Base-by-base conservation (phyloP, 306 rosid species). In the Rosa persica region DNA sequence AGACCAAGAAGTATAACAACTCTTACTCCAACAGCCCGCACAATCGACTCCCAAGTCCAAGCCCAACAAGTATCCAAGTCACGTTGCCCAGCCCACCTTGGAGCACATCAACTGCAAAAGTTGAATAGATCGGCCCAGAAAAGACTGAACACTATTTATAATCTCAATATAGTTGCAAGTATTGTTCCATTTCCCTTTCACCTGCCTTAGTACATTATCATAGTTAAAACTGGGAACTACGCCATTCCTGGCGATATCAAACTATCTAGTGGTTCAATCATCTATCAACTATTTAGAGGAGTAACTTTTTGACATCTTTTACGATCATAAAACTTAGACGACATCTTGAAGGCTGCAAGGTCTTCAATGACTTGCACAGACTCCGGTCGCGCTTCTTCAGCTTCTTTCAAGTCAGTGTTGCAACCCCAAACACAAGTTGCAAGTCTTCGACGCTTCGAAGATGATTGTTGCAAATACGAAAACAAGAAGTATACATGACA, bases 391-490 rank as follows among this genome's bases (percentile, higher is more conserved):
- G 83, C 76, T 80, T 88, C 95, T 81, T 82, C 85, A 52, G 82
- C 76, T 81, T 89, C 95, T 81, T 82, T 86, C 82, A 78, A 3
- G 78, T 92, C 70, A 15, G 95, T 81, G 86, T 87, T 86, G 89
- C 97, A 89, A 83, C 98, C 98, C 98, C 98, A 94, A 58, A 92
- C 85, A 51, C 97, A 87, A 71, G 91, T 78, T 0, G 88, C 83
- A 2, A 94, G 93, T 58, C 92, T 83, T 49, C 98, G 83, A 79
- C 97, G 89, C 67, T 83, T 89, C 1, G 93, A 89, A 67, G 98
- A 92, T 4, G 95, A 71, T 12, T 38, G 85, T 52, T 82, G 89
- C 43, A 94, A 44, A 79, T 94, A 85, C 75, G 78, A 79, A 72
- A 70, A 15, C 30, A 61, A 71, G 13, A 3, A 48, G 30, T 19